phyloP scores from a whole-genome alignment of 1,284 basidiomycete species.

The Cutaneotrichosporon sp. region DNA sequence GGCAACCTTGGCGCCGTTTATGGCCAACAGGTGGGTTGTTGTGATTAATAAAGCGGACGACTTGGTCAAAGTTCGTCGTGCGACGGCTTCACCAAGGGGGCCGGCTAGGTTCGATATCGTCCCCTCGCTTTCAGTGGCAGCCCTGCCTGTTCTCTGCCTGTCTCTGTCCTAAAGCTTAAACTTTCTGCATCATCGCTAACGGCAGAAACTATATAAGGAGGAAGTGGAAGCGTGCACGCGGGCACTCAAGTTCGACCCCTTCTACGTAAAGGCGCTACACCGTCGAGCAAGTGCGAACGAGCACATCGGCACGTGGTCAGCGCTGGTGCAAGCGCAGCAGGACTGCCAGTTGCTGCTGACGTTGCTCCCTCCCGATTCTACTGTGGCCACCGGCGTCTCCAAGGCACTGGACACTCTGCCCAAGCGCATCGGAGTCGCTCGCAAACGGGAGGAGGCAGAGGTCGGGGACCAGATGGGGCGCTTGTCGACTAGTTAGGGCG shows the following conservation, averaged over 20 bases:
- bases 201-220: slow-evolving; percentile 40
- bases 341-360: slow-evolving; percentile 10
- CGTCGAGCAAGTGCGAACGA: slow-evolving; percentile 82
- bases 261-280: slow-evolving; percentile 81
- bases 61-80: no score
- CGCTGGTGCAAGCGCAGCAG: slow-evolving; percentile 65
- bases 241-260: slow-evolving; percentile 75
- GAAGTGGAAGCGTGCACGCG: slow-evolving; percentile 48
- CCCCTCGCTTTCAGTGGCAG: no score
- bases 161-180: neutral
- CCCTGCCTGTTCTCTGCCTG: neutral
- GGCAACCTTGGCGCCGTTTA: slow-evolving; percentile 43
- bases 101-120: neutral
- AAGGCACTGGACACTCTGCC: slow-evolving; percentile 12
- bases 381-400: slow-evolving; percentile 3
- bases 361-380: slow-evolving; percentile 12
- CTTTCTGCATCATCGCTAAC: neutral
- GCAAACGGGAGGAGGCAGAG: slow-evolving; percentile 10
- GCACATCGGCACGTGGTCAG: slow-evolving; percentile 71
- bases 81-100: neutral
- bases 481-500: neutral
- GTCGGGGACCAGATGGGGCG: slow-evolving; percentile 8
- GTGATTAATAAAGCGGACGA: no score
- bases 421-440: slow-evolving; percentile 1
- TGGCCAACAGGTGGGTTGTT: slow-evolving; percentile 46